phyloP scores from a whole-genome alignment of 2,329 filamentous ascomycete genomes.

The Nectriaceae sp. region DNA sequence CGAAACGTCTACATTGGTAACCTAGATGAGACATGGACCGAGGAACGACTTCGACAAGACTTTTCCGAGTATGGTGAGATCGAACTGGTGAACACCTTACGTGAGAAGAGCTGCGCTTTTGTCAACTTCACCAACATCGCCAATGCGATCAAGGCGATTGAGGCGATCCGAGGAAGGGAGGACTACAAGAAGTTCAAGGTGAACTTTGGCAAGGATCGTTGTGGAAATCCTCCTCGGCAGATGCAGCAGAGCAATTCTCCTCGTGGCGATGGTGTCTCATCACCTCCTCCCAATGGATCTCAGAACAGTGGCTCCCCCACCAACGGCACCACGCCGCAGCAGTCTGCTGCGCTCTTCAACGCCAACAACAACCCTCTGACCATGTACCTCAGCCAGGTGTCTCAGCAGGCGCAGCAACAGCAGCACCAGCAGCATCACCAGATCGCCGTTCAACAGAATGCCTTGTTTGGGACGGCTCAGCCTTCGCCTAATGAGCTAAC shows the following conservation, averaged over 20 bases:
- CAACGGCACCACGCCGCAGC: conserved; percentile 57
- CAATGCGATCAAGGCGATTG: conserved; percentile 98
- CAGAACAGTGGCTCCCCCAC: conserved; percentile 61
- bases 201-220: conserved; percentile 98
- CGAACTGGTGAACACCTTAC: conserved; percentile 91
- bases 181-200: conserved; percentile 99
- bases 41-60: conserved; percentile 92
- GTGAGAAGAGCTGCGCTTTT: conserved; percentile 99
- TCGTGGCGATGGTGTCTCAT: conserved; percentile 59
- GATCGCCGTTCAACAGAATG: conserved; percentile 74
- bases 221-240: conserved; percentile 93
- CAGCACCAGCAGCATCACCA: conserved; percentile 74
- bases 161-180: conserved; percentile 89
- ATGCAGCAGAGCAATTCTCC: conserved; percentile 71
- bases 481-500: conserved; percentile 58
- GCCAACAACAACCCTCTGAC: conserved; percentile 86
- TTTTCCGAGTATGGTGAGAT: conserved; percentile 98
- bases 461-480: conserved; percentile 75
- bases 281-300: conserved; percentile 60
- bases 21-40: conserved; percentile 94
- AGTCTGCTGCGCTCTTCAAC: conserved; percentile 76
- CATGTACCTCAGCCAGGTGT: conserved; percentile 87
- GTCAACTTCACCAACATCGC: conserved; percentile 99
- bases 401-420: conserved; percentile 70
- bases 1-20: conserved; percentile 98